Base-by-base conservation (phyloP, 495 filamentous ascomycete species). In the Pyrenopolyporus hunteri region DNA sequence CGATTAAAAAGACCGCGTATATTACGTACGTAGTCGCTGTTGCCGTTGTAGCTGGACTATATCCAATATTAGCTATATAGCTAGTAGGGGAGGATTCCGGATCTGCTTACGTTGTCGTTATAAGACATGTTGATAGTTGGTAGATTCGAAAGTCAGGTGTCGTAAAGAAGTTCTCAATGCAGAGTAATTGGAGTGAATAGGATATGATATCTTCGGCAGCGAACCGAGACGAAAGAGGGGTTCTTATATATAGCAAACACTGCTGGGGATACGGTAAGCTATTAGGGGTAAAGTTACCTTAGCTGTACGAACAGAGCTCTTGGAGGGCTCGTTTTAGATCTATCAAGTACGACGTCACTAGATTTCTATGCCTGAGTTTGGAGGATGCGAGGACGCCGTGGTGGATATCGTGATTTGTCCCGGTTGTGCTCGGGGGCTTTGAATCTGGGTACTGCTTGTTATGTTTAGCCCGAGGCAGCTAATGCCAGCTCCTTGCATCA, bases 121-220 rank as follows among this genome's bases (percentile, higher is more conserved):
- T 71, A 71, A 60, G 69, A 71, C 69, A 71, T 71, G n/a, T 36
- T 66, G 59, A 71, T 49, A 17, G 25, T 32, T 37, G 4, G 20
- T 40, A 23, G 8, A n/a, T n/a, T n/a, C n/a, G n/a, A n/a, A n/a
- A n/a, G 4, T 44, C 13, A 13, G 23, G 32, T 49, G 17, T 26
- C 13, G 17, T 13, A 26, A 14, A 14, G 19, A 10, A 20, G 6
- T 22, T 29, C 14, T 26, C 13, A 16, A 32, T 20, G 10, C 16
- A 49, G 17, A 4, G 13, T 23, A 23, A 2, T 42, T 16, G n/a
- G 39, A 16, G 17, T 45, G 11, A 16, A 31, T 36, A 29, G 8
- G 17, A 17, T 52, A n/a, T 16, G 9, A 37, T 31, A 32, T 35
- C 29, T n/a, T n/a, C 23, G 6, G 6, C 2, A 6, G n/a, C 4